Base-by-base conservation (phyloP, 169 alveolate species). In the Eimeria brunetti region DNA sequence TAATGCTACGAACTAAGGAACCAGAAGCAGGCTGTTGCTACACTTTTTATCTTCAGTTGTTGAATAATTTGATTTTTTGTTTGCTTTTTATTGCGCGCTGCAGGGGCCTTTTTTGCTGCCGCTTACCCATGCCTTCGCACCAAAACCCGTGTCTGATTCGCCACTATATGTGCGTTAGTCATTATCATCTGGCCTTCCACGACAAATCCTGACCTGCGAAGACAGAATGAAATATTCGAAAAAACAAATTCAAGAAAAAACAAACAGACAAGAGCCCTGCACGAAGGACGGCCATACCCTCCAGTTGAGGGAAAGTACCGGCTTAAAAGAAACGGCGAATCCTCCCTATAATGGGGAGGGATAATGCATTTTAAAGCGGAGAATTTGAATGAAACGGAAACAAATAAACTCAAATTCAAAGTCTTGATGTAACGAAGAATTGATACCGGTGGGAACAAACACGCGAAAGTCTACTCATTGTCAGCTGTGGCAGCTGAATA, bases 121-220 rank as follows among this genome's bases (percentile, higher is more conserved):
- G 33, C 94, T 67, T 90, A 97, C 97, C 99, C 99, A 75, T 98
- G 98, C 58, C 96, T 97, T 46, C 98, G 86, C 41, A 98, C 96
- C 18, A 98, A 96, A n/a, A 98, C 97, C n/a, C 99, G 94, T 16
- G 97, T 97, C 88, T 97, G 97, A 95, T 97, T 94, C 16, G 98
- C 84, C 20, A 98, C 97, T 53, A 98, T 97, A 49, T 98, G 99
- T 12, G 99, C 99, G 90, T 98, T 98, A 6, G 99, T 98, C 71
- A 98, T 73, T 5, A 98, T 97, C 94, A 97, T 22, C 51, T 92
- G 75, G 78, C 97, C 97, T 44, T 85, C 96, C 27, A 98, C 96
- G 76, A 94, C 97, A 90, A 98, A 98, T 12, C 98, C 99, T 3
- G 99, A 97, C 8, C 98, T 97, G 83, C 33, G 38, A 36, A 36